Base-by-base conservation (phyloP, 2,329 filamentous ascomycete species). In the Sphaceloma murrayae region DNA sequence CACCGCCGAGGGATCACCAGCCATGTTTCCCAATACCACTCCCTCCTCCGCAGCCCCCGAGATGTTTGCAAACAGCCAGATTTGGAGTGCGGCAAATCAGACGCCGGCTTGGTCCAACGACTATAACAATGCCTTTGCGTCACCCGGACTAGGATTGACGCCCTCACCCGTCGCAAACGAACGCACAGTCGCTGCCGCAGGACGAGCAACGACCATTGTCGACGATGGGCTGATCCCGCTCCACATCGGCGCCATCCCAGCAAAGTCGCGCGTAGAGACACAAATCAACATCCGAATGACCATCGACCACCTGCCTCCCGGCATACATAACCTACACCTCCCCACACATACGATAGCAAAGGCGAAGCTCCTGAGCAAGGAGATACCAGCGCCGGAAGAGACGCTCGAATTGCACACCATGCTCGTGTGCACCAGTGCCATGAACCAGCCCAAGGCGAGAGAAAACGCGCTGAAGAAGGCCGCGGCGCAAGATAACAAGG, bases 331-430 rank as follows among this genome's bases (percentile, higher is more conserved):
- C 58, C 67, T 96, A 40, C 87, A 93, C 56, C 74, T 98, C 11
- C 91, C 89, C 3, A 78, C 82, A 3, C 81, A 95, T 58, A 93
- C 86, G 1, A 91, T 98, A 45, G 91, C 88, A 14, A 96, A 96
- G 61, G 85, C 88, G 5, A 96, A 96, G 63, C 73, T 94, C 17
- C 72, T 94, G 33, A 78, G 84, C 2, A 93, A 87, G 55, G 77
- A 81, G 2, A 74, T 80, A 2, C 72, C 77, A 27, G 76, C 74
- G 24, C 73, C 76, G 2, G 71, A 80, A 5, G 85, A 93, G 52
- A 88, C 77, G 46, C 71, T 89, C 21, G 87, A 89, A 64, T 67
- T 94, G 34, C 78, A 80, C 53, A 85, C 83, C 3, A 84, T 78
- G 63, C 69, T 96, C 2, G 87, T 96, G 8, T 95, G 89, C 62